Percentiles rank a stretch among this genome's conserved stretches.
These are phyloP conservation scores for Elaeis oleifera DNA, from an alignment of 202 grass and related monocot genomes.

Conservation along the genomic window DNA sequence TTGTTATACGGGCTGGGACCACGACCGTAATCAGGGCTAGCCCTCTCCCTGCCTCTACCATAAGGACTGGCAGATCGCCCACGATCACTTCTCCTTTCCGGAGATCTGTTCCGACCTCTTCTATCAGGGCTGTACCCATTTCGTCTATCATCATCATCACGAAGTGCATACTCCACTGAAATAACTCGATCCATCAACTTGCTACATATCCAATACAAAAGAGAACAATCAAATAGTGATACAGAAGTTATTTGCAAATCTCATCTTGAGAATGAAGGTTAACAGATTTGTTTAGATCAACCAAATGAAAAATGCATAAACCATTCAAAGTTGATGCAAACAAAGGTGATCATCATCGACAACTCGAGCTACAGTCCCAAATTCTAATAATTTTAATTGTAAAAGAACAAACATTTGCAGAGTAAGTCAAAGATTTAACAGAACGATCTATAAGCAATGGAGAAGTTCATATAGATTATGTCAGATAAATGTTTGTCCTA, in stretches of 20 bases:
- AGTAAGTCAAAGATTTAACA: no score
- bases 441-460: no score
- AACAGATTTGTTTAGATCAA: no score
- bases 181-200: slow-evolving; percentile 84
- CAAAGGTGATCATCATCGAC: no score
- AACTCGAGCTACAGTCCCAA: no score
- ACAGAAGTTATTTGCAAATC: background rate
- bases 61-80: slow-evolving; percentile 69
- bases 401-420: no score
- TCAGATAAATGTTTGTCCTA: no score
- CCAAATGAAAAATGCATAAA: no score
- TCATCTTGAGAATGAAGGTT: no score
- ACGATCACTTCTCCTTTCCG: slow-evolving; percentile 40
- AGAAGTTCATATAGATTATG: no score
- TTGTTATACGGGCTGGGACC: slow-evolving; percentile 41
- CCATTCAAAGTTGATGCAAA: no score
- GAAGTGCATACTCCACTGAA: slow-evolving; percentile 90
- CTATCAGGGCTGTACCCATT: slow-evolving; percentile 78
- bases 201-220: slow-evolving; percentile 35
- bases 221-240: slow-evolving; percentile 7
- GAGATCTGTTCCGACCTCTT: slow-evolving; percentile 72
- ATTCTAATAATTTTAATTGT: no score
- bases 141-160: slow-evolving; percentile 88
- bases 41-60: slow-evolving; percentile 70
- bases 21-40: slow-evolving; percentile 78